phyloP scores from a whole-genome alignment of 2,329 filamentous ascomycete species.

The Fonsecaea multimorphosa region DNA sequence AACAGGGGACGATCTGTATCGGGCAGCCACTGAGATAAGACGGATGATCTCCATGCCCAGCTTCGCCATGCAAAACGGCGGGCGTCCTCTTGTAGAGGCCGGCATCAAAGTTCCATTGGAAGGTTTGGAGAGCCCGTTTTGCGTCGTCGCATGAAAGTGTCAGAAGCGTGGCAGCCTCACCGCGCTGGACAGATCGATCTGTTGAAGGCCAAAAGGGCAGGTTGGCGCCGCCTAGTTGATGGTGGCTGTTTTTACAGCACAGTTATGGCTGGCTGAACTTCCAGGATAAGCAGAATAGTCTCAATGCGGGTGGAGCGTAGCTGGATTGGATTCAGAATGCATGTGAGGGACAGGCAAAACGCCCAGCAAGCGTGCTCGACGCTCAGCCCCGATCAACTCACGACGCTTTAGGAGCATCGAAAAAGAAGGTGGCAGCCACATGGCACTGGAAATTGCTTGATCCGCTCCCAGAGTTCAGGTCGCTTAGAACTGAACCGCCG shows the following conservation, averaged over 20 bases:
- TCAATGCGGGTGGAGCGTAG: slow-evolving; percentile 3
- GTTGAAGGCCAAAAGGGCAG: not conserved
- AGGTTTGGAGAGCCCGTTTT: not conserved
- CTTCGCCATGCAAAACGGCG: not conserved
- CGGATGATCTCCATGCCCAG: not conserved
- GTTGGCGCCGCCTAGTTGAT: slow-evolving; percentile 8
- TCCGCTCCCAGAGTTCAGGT: slow-evolving; percentile 13
- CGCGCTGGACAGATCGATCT: slow-evolving; percentile 21
- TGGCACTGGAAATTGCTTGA: slow-evolving; percentile 40
- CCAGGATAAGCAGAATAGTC: slow-evolving; percentile 20
- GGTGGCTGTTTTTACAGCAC: slow-evolving; percentile 19
- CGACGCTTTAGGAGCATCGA: not conserved
- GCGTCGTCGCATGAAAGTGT: not conserved
- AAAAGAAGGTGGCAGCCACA: slow-evolving; percentile 37
- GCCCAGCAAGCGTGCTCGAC: slow-evolving; percentile 13
- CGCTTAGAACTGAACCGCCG: slow-evolving; percentile 15
- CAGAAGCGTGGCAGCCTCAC: slow-evolving; percentile 25
- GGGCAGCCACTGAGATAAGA: not conserved
- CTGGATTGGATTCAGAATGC: slow-evolving; percentile 6
- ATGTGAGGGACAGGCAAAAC: slow-evolving; percentile 17
- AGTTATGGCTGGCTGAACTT: slow-evolving; percentile 31
- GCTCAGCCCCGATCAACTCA: not conserved
- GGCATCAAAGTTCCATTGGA: not conserved
- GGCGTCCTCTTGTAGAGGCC: not conserved
- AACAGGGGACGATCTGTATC: not conserved